A percentile compares a stretch with the other conserved stretches of the same genome.
phyloP scores from a whole-genome alignment of 148 eudicot species.

The Chenopodium suecicum region DNA sequence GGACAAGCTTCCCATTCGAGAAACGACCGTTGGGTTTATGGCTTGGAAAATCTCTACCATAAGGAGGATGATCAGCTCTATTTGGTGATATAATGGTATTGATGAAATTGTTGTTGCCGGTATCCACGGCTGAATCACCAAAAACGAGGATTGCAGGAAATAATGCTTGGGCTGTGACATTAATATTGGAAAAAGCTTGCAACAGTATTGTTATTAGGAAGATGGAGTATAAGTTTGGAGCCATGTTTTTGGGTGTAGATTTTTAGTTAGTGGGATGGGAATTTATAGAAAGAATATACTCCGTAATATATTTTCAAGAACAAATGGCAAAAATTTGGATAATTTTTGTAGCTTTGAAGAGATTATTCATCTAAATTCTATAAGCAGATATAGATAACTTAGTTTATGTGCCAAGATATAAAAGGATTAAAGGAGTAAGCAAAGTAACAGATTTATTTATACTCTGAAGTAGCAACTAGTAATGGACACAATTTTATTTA shows the following conservation, averaged over 20 bases:
- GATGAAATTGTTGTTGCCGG: constrained; percentile 59
- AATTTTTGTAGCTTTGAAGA: neutral
- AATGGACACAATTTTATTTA: too few relatives aligned
- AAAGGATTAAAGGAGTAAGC: too few relatives aligned
- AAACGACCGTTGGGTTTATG: constrained; percentile 42
- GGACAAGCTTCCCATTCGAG: constrained; percentile 47
- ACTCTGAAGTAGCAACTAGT: too few relatives aligned
- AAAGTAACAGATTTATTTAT: too few relatives aligned
- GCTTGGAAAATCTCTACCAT: constrained; percentile 48
- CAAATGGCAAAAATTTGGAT: neutral
- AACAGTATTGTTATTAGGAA: neutral
- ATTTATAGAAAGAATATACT: neutral
- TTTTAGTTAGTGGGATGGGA: neutral
- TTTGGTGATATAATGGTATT: constrained; percentile 27
- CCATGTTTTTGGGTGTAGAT: constrained; percentile 13
- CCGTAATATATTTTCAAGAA: too few relatives aligned
- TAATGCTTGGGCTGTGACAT: constrained; percentile 28
- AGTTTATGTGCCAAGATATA: too few relatives aligned
- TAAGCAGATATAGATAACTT: too few relatives aligned
- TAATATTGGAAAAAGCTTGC: neutral
- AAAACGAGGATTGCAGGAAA: constrained; percentile 56
- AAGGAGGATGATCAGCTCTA: constrained; percentile 56
- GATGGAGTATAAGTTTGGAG: constrained; percentile 6
- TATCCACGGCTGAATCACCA: constrained; percentile 71
- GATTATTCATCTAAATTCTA: too few relatives aligned